Evolutionary conservation across 75 land plant genomes (phyloP), one percentile per base, ranked within the genome.

Genomic region (Larix kaempferi): DNA sequence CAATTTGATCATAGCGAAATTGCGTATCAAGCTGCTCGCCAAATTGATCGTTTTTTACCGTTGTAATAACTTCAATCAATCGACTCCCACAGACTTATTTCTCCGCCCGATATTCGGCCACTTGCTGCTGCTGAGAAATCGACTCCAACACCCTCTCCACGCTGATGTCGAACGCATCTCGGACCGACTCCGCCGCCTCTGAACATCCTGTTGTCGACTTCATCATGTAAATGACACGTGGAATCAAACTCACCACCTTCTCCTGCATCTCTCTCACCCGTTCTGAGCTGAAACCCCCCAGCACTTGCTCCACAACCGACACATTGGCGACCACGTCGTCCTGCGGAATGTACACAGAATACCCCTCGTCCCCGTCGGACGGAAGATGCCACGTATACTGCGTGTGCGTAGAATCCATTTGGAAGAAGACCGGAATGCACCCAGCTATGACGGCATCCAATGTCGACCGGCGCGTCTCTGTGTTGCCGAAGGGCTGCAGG

Each of bases 361-460:
- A 10, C 41, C 41, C 41, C 3, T 39, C 41, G 5, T 16, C 59
- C 41, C 3, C 3, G 76, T 80, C 11, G 5, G 16, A 26, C 0
- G 81, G 81, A 37, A 80, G 62, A 64, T 80, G 81, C 78, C 81
- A 74, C 26, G 73, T n/a, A 39, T 80, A 80, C 77, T 80, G 81
- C 4, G 81, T 27, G 37, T 80, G 58, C 21, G 77, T 0, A 2
- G 81, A 56, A 4, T 29, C 63, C 4, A 2, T 62, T 21, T 73
- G 63, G 76, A 80, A 80, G 63, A 80, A 37, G 10, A 80, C 81
- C 3, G 41, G 41, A 39, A 39, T 39, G 41, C 41, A 39, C 41
- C 41, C 41, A 0, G 41, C 41, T 39, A 80, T 17, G 23, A 80
- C 39, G 39, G 67, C 14, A 54, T 80, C 81, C 37, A 80, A 80